Base-by-base conservation (phyloP, 768 basidiomycete species). In the Naematelia encephala region DNA sequence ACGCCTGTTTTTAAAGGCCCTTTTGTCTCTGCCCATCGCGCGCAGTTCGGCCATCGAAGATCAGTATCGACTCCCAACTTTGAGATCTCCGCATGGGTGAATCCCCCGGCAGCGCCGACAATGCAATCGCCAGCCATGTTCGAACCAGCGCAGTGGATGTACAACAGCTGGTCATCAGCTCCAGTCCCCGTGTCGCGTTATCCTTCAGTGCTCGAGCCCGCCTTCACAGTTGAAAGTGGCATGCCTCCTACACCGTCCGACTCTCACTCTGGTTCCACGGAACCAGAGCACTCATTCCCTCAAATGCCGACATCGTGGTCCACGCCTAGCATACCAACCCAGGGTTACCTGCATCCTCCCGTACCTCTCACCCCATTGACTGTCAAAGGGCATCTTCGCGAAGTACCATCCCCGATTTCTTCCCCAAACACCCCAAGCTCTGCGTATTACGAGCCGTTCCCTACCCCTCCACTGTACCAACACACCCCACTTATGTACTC, bases 181-280 rank as follows among this genome's bases (percentile, higher is more conserved):
- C 57, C n/a, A 46, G 23, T 34, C 54, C 26, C 10, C 61, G 4
- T n/a, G n/a, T n/a, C n/a, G n/a, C n/a, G n/a, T n/a, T 63, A 60
- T 69, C 73, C 73, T 3, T 75, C 73, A 3, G 70, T 75, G 3
- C 65, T 72, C 23, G 64, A 68, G 43, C 57, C 56, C n/a, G 53
- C 56, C 51, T 61, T 14, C 43, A 44, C 5, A 14, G 59, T 10
- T 57, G 66, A 4, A 56, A 48, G n/a, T 23, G 48, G 57, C 54
- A 29, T 59, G 58, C 51, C 52, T n/a, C n/a, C 51, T 23, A 51
- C 61, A 28, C 57, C 54, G 42, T 46, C 64, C 50, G 46, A 57
- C 28, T 57, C 55, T 5, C 50, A 52, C 49, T 22, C 51, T n/a
- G 47, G 46, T 8, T 55, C 61, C 13, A 30, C 43, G 34, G 62